phyloP scores from a whole-genome alignment of 768 basidiomycete genomes.

The Xerocomellus amylosporus region DNA sequence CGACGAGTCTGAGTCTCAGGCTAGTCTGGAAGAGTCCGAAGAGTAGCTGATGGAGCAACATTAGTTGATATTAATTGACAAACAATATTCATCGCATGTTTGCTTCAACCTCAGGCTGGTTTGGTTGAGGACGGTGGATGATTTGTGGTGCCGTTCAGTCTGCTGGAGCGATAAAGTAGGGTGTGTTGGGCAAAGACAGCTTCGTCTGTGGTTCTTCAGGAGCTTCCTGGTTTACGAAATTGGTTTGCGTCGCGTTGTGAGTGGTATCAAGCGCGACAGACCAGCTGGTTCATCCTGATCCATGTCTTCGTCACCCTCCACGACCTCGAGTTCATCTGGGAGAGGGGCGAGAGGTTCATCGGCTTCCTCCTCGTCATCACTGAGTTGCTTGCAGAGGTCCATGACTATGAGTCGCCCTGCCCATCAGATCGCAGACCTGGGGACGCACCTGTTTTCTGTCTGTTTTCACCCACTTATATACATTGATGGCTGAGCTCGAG shows the following conservation, averaged over 20 bases:
- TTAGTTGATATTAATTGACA: too few relatives aligned
- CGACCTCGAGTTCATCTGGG: conserved; percentile 72
- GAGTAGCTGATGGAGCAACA: too few relatives aligned
- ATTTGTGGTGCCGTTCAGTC: too few relatives aligned
- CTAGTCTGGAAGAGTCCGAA: too few relatives aligned
- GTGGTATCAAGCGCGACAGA: conserved; percentile 42
- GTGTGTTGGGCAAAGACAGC: conserved; percentile 64
- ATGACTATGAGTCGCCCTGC: conserved; percentile 1
- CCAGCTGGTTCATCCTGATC: conserved; percentile 58
- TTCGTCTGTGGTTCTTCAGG: conserved; percentile 56
- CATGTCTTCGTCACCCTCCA: conserved; percentile 73
- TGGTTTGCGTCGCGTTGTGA: conserved; percentile 38
- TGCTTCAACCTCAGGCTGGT: too few relatives aligned
- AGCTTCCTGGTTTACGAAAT: conserved; percentile 35
- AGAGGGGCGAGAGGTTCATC: conserved; percentile 81
- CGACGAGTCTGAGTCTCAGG: too few relatives aligned
- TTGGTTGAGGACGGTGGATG: too few relatives aligned
- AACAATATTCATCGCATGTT: too few relatives aligned
- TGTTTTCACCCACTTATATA: conserved; percentile 78
- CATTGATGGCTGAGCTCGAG: conserved; percentile 57
- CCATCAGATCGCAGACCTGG: not conserved
- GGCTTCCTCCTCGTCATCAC: conserved; percentile 76
- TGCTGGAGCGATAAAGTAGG: conserved; percentile 54
- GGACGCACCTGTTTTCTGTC: conserved; percentile 68
- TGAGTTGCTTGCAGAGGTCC: conserved; percentile 63